Evolutionary conservation across 1,139 yeast genomes (phyloP), one percentile per base, ranked within the genome.

Genomic region (Kurtzmaniella natalensis): DNA sequence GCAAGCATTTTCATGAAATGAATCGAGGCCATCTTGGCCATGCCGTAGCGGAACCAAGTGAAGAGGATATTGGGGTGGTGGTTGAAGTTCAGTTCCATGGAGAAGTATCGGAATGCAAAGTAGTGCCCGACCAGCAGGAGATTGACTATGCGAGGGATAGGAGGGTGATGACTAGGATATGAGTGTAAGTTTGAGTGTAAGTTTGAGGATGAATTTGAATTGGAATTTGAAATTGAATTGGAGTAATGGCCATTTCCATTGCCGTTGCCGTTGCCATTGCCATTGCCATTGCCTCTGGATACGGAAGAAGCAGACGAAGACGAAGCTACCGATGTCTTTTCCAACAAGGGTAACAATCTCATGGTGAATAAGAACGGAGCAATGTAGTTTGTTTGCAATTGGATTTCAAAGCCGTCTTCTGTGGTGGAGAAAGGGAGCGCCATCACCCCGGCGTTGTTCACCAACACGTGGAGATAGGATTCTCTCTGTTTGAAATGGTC

Each of bases 381-480:
- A 6, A 87, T 61, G 50, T 80, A 86, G 53, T 85, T 85, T 3
- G 89, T 81, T 50, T 85, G 95, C 39, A 84, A 59, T 50, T 85
- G 95, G 20, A 84, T 70, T 53, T 88, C 96, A 50, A 81, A 83
- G 5, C 79, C 80, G 50, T 87, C 95, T 18, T 58, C 59, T 0
- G 95, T 83, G 19, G 63, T 45, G 11, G 73, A 64, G 50, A 65
- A 76, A 0, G 94, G 94, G 10, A 80, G 62, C 2, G 84, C 94
- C 79, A 84, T 81, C 3, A 83, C 78, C 1, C 94, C 94, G 0
- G 95, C 94, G 53, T 86, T 87, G 47, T 85, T 78, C 24, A 87
- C 68, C 29, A 87, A 65, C 18, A 86, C 54, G 52, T 85, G 79
- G 14, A 87, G 55, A 22, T 61, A 56, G 5, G 60, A 48, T 47